Percentiles rank a stretch among this genome's conserved stretches.
Evolutionary conservation across 441 rosid species (phyloP).

Genomic region (Jatropha podagrica): DNA sequence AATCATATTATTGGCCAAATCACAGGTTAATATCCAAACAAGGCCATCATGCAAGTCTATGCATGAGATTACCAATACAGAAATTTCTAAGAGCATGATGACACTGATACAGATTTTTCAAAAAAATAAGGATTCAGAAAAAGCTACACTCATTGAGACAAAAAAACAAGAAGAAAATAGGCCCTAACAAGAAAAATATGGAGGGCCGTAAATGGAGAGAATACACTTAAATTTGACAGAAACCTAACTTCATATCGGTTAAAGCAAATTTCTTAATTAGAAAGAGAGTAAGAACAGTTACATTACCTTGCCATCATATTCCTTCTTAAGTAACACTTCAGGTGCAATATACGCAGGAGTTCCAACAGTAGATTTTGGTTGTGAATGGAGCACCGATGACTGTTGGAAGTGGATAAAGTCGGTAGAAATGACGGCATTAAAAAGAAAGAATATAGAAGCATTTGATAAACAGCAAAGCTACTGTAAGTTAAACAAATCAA

Average conservation of each 20-base stretch:
- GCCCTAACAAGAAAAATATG: not conserved
- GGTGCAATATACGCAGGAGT: slow-evolving; percentile 99
- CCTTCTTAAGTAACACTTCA: slow-evolving; percentile 91
- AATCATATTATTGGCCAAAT: not conserved
- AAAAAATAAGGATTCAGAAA: not conserved
- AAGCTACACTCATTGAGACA: not conserved
- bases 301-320: slow-evolving; percentile 96
- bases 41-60: not conserved
- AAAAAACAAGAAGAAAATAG: not conserved
- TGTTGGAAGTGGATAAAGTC: slow-evolving; percentile 30
- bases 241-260: not conserved
- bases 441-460: not conserved
- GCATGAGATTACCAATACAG: not conserved
- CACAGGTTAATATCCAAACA: not conserved
- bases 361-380: slow-evolving; percentile 99
- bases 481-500: not conserved
- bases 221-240: not conserved
- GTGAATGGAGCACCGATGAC: slow-evolving; percentile 96
- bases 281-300: slow-evolving; percentile 9
- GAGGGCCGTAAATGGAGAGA: not conserved
- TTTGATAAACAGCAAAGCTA: not conserved
- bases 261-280: not conserved
- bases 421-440: not conserved
- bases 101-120: not conserved
- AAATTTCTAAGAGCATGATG: not conserved